A percentile compares a stretch with the other conserved stretches of the same genome.
Conservation (phyloP, 768 basidiomycete species). For the Coprinopsis sp. region DNA sequence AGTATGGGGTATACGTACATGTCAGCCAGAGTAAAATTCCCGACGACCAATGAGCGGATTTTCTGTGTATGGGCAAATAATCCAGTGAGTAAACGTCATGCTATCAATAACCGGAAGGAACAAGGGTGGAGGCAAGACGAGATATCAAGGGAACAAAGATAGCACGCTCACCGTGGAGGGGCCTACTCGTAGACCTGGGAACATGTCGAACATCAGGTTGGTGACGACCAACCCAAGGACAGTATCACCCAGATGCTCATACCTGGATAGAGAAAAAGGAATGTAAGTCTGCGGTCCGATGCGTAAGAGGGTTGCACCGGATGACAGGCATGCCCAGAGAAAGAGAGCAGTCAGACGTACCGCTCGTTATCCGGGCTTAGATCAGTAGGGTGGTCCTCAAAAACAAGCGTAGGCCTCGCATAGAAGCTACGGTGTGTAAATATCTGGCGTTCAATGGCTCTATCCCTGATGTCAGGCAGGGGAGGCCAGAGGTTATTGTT, state of each 20-base stretch:
- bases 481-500: conserved; percentile 46
- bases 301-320: not conserved
- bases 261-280: conserved; percentile 33
- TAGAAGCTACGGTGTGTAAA: conserved; percentile 75
- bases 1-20: too few relatives aligned
- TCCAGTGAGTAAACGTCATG: conserved; percentile 5
- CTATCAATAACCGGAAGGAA: conserved; percentile 5
- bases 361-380: conserved; percentile 80
- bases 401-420: conserved; percentile 67
- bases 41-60: conserved; percentile 72
- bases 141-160: too few relatives aligned
- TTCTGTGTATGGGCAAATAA: conserved; percentile 43
- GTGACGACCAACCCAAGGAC: conserved; percentile 70
- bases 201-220: conserved; percentile 53
- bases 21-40: conserved; percentile 66
- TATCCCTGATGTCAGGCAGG: conserved; percentile 51
- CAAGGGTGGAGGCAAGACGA: not conserved
- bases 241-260: conserved; percentile 73
- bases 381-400: conserved; percentile 70
- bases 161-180: conserved; percentile 59
- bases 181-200: conserved; percentile 69
- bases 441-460: conserved; percentile 45
- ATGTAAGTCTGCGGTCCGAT: conserved; percentile 5
- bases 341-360: conserved; percentile 30
- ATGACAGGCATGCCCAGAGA: too few relatives aligned